A percentile compares a stretch with the other conserved stretches of the same genome.
Evolutionary conservation across 345 rosid genomes (phyloP).

Genomic region (Capsella bursapastoris): DNA sequence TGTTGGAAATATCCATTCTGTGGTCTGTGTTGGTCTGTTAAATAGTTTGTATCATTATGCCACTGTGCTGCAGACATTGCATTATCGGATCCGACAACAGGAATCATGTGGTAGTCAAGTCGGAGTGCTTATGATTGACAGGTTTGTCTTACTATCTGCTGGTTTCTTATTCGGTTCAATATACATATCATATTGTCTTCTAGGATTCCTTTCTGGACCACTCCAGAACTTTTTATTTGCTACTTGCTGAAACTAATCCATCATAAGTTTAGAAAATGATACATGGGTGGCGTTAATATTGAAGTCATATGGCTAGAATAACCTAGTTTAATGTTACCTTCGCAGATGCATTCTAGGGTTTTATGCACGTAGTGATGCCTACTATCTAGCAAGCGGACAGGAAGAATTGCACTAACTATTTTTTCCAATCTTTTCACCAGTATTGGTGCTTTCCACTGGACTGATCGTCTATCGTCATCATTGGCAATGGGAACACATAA

Average conservation of each 20-base stretch:
- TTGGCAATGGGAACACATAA: constrained; percentile 45
- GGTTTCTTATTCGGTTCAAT: constrained; percentile 5
- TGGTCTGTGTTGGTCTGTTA: not conserved
- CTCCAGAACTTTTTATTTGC: not conserved
- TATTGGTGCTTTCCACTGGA: constrained; percentile 91
- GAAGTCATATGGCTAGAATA: constrained; percentile 27
- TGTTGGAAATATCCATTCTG: not conserved
- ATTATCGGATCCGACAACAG: constrained; percentile 53
- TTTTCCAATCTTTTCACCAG: constrained; percentile 47
- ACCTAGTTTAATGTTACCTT: constrained; percentile 4
- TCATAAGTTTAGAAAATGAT: not conserved
- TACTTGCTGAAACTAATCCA: not conserved
- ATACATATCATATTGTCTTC: not conserved
- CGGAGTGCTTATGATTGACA: constrained; percentile 73
- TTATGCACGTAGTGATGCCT: not conserved
- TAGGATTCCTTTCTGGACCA: not conserved
- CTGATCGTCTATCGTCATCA: constrained; percentile 72
- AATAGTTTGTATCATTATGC: not conserved
- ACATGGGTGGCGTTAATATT: constrained; percentile 12
- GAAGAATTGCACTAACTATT: constrained; percentile 31
- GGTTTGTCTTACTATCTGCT: constrained; percentile 51
- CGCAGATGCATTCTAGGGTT: constrained; percentile 19
- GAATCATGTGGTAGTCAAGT: constrained; percentile 53
- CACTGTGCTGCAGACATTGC: constrained; percentile 57
- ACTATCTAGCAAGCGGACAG: constrained; percentile 1